phyloP scores from a whole-genome alignment of 176 grass and related monocot genomes.

The Coix lacrymajobi region DNA sequence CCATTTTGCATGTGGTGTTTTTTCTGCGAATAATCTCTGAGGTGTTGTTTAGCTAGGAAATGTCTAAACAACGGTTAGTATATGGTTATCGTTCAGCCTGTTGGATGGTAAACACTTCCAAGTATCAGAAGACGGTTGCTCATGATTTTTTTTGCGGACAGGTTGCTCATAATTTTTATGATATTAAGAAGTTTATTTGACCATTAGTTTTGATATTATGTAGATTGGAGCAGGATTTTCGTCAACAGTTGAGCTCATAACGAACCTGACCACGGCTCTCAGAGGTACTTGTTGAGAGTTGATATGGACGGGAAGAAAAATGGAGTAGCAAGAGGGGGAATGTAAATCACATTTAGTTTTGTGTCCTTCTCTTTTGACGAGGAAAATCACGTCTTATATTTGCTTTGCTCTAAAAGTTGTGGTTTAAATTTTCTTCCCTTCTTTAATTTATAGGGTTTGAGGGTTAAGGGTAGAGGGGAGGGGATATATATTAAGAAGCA shows the following conservation, averaged over 20 bases:
- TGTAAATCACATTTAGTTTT: background rate
- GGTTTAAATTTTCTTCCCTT: background rate
- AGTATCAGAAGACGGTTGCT: background rate
- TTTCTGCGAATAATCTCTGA: background rate
- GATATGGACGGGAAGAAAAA: background rate
- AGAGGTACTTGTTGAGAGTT: conserved; percentile 34
- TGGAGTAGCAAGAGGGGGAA: background rate
- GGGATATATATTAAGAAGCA: background rate
- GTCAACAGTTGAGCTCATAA: conserved; percentile 47
- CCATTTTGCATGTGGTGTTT: background rate
- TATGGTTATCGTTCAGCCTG: background rate
- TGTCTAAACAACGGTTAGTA: background rate
- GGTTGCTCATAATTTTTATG: too few species aligned
- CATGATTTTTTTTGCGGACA: background rate
- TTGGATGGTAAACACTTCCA: background rate
- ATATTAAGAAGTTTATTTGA: background rate
- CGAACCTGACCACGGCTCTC: conserved; percentile 47
- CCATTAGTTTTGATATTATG: background rate
- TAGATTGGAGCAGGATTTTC: conserved; percentile 73
- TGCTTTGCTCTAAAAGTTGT: background rate
- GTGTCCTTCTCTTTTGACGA: background rate
- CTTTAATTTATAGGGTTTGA: background rate
- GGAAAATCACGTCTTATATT: background rate
- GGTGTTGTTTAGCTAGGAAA: background rate
- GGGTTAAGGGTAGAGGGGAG: background rate